Conservation (phyloP, 805 yeast genomes). For the Candida arabinofermentans region DNA sequence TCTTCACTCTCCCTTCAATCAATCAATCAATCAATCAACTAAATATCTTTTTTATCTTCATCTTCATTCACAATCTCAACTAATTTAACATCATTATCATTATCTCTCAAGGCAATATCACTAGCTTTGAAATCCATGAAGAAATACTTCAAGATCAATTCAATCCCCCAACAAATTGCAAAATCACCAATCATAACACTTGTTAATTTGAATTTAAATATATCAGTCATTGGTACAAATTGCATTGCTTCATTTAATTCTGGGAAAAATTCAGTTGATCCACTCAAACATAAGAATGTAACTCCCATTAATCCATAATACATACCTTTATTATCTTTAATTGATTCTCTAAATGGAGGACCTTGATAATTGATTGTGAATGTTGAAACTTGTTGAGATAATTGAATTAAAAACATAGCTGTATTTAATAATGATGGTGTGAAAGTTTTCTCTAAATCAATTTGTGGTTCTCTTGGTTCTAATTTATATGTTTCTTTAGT, state of each 20-base stretch:
- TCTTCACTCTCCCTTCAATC: too few relatives aligned
- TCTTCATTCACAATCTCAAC: conserved; percentile 1
- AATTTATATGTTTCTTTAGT: conserved; percentile 76
- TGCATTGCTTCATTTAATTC: conserved; percentile 90
- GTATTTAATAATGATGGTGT: conserved; percentile 90
- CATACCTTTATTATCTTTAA: conserved; percentile 92
- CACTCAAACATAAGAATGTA: conserved; percentile 80
- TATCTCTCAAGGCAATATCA: conserved; percentile 64
- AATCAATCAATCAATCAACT: too few relatives aligned
- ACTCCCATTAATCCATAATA: conserved; percentile 92
- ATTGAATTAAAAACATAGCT: conserved; percentile 89
- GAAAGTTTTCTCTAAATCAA: conserved; percentile 86
- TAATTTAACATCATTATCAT: conserved; percentile 19
- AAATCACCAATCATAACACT: conserved; percentile 70
- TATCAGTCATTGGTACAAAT: conserved; percentile 77
- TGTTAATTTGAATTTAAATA: conserved; percentile 77
- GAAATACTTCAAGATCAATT: conserved; percentile 72
- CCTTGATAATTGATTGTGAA: conserved; percentile 98
- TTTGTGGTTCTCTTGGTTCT: conserved; percentile 90
- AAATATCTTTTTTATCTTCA: conserved; percentile 2
- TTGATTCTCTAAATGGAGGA: conserved; percentile 89
- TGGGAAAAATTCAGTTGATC: conserved; percentile 92
- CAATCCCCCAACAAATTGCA: conserved; percentile 71
- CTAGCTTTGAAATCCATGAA: conserved; percentile 91
- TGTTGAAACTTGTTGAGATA: conserved; percentile 95